Evolutionary conservation across 129 eudicot species (phyloP), one percentile per base, ranked within the genome.

Genomic region (Tagetes erecta): DNA sequence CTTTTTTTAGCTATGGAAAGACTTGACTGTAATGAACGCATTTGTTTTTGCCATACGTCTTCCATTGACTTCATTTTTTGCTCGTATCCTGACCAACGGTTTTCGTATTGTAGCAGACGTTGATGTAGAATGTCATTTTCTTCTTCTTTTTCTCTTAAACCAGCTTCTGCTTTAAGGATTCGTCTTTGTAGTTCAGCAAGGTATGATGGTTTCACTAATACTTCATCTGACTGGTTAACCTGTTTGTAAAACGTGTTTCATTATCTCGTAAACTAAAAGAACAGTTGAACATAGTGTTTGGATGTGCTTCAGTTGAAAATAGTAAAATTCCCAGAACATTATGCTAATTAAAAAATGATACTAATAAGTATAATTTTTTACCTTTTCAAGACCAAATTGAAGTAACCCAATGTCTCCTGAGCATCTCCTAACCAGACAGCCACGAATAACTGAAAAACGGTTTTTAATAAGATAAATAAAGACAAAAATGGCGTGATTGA

Each of bases 391-490:
- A 64, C 96, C 98, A 68, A 84, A 87, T 72, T 89, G 93, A 58
- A 87, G 84, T 66, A 92, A 57, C 8, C 82, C 96, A 63, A 86
- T 76, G 75, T 89, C 93, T 41, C 95, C 95, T 6, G 95, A 89
- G 76, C 96, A 92, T 86, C 93, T 89, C 81, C 98, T 83, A 63
- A 92, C 95, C 73, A 92, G 83, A 94, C 96, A 92, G 68, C 98
- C 98, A 67, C 98, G 95, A 70, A 89, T 86, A 59, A 80, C 98
- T 92, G 82, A 8, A 79, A 79, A 72, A 13, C 20, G 46, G 3
- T 56, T 20, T 67, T 80, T 52, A 51, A 47, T 76, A 67, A 62
- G 11, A 47, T 66, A 37, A 11, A 53, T 44, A 38, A 44, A 35
- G 10, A 77, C 12, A 7, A 35, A 68, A 41, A 55, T 11, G n/a